These are phyloP conservation scores for Halenospora varia DNA, from an alignment of 495 filamentous ascomycete genomes.

Conservation along the genomic window DNA sequence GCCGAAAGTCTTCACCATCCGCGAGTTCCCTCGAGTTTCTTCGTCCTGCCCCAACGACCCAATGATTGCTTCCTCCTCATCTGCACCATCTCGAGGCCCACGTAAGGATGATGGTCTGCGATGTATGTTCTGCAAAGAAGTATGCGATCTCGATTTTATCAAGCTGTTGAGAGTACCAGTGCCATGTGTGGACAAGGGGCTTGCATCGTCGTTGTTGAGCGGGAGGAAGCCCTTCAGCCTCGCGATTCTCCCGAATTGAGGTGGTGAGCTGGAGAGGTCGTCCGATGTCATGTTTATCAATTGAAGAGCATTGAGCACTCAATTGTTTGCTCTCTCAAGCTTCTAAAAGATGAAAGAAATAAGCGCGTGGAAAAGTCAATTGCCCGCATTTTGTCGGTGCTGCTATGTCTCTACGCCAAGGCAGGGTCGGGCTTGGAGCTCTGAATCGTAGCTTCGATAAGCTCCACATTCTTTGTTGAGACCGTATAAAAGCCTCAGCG, in stretches of 20 bases:
- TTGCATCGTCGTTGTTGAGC: constrained; percentile 16
- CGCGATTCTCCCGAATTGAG: constrained; percentile 18
- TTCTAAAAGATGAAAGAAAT: not conserved
- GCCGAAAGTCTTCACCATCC: constrained; percentile 20
- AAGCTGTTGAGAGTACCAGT: constrained; percentile 32
- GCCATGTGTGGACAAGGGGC: constrained; percentile 29
- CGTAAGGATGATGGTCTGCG: constrained; percentile 14
- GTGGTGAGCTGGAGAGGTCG: constrained; percentile 11
- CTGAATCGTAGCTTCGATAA: not conserved
- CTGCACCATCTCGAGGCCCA: constrained; percentile 13
- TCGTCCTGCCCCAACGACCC: not conserved
- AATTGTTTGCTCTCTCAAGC: not conserved
- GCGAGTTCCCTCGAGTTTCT: constrained; percentile 8
- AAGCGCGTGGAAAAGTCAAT: not conserved
- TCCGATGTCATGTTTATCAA: constrained; percentile 1
- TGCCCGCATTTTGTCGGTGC: not conserved
- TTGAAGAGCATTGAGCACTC: too few species aligned
- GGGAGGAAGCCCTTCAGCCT: constrained; percentile 19
- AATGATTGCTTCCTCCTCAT: too few species aligned
- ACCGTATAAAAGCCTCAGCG: not conserved
- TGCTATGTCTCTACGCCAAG: not conserved
- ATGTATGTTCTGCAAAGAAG: constrained; percentile 9
- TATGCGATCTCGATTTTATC: constrained; percentile 32
- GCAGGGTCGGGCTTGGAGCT: not conserved
- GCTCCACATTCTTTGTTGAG: not conserved